Conservation (phyloP, 2,329 filamentous ascomycete genomes). For the Coniochaeta hoffmannii region DNA sequence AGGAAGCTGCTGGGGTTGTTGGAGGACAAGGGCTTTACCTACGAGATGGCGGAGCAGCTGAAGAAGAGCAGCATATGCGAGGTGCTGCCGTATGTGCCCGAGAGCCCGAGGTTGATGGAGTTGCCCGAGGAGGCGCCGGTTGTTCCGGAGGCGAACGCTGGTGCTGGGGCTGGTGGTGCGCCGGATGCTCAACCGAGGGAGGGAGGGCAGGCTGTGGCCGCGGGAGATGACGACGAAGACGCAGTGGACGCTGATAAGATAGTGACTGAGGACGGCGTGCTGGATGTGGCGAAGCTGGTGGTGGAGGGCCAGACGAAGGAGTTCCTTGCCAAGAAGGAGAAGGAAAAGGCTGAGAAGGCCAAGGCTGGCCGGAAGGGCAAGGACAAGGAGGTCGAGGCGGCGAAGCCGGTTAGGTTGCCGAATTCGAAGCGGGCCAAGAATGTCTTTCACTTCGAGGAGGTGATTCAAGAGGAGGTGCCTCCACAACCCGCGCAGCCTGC, state of each 20-base stretch:
- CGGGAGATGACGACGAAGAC: constrained; percentile 26
- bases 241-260: constrained; percentile 32
- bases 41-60: constrained; percentile 63
- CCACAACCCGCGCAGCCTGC: constrained; percentile 4
- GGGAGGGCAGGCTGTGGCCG: constrained; percentile 17
- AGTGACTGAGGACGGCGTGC: constrained; percentile 59
- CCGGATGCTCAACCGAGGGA: constrained; percentile 28
- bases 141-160: constrained; percentile 18
- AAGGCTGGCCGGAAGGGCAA: constrained; percentile 55
- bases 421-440: constrained; percentile 66
- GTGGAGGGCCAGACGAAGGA: constrained; percentile 75
- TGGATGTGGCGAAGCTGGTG: constrained; percentile 80
- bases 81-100: constrained; percentile 50
- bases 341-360: constrained; percentile 63
- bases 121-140: constrained; percentile 31
- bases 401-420: constrained; percentile 54
- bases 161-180: constrained; percentile 22
- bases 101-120: constrained; percentile 37
- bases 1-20: constrained; percentile 63
- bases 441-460: constrained; percentile 67
- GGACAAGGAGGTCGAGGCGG: constrained; percentile 45
- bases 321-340: constrained; percentile 76
- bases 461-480: constrained; percentile 46
- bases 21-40: constrained; percentile 45
- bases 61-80: constrained; percentile 62